phyloP scores from a whole-genome alignment of 2,329 filamentous ascomycete species.

The Sarocladium strictum region DNA sequence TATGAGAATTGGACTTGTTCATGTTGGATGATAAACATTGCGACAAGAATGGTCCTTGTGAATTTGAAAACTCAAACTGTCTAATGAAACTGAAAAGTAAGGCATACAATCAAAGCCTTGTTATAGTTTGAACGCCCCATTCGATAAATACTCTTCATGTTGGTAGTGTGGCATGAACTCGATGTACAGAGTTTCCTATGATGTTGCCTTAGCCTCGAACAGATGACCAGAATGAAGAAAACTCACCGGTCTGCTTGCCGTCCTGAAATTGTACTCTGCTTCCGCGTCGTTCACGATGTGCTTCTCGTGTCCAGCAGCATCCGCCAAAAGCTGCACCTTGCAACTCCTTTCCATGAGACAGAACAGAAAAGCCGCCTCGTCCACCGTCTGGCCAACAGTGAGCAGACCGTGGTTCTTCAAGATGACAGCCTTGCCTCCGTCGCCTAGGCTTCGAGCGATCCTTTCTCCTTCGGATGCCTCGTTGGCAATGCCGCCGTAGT shows the following conservation, averaged over 20 bases:
- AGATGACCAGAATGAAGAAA: conserved; percentile 4
- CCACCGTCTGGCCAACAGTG: conserved; percentile 63
- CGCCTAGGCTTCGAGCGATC: conserved; percentile 57
- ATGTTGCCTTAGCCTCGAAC: neutral
- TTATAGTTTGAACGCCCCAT: neutral
- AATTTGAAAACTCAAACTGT: too few relatives aligned
- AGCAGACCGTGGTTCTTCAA: conserved; percentile 66
- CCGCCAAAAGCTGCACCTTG: conserved; percentile 28
- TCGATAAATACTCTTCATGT: conserved; percentile 7
- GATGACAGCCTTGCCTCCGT: conserved; percentile 52
- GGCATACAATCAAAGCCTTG: neutral
- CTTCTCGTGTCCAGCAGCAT: conserved; percentile 26
- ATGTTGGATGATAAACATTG: too few relatives aligned
- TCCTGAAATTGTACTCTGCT: conserved; percentile 28
- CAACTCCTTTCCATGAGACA: conserved; percentile 62
- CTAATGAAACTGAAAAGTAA: too few relatives aligned
- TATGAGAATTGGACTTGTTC: too few relatives aligned
- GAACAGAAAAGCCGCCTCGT: conserved; percentile 67
- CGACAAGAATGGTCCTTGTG: too few relatives aligned
- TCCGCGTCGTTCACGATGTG: conserved; percentile 35
- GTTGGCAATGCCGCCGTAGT: conserved; percentile 47
- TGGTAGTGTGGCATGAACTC: conserved; percentile 8
- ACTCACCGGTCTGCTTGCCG: conserved; percentile 16
- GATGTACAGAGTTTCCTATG: conserved; percentile 8
- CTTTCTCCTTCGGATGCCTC: conserved; percentile 56